Percentiles rank a stretch among this genome's conserved stretches.
Conservation (phyloP, 2,329 filamentous ascomycete genomes). For the Trichoderma koningiopsis region DNA sequence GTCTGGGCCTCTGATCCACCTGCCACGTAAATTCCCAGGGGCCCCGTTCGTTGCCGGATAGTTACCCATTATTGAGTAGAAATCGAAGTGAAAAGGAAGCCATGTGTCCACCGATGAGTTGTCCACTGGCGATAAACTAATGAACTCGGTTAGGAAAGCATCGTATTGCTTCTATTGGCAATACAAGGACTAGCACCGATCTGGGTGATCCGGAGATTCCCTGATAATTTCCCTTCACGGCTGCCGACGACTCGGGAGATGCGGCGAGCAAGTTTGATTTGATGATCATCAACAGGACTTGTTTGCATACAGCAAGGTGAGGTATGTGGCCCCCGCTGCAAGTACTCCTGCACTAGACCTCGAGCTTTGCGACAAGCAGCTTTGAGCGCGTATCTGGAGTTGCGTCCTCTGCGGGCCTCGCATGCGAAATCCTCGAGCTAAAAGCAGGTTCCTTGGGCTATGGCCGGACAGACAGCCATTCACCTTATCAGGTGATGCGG, state of each 20-base stretch:
- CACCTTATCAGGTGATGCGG: conserved; percentile 14
- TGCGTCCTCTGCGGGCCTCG: not conserved
- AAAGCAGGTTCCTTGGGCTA: not conserved
- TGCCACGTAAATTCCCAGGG: conserved; percentile 22
- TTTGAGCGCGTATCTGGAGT: not conserved
- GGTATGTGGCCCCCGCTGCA: not conserved
- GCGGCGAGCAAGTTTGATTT: not conserved
- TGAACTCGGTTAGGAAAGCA: not conserved
- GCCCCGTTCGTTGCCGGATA: not conserved
- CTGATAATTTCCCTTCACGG: not conserved
- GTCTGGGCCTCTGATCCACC: conserved; percentile 17
- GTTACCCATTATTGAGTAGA: not conserved
- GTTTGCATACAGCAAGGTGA: not conserved
- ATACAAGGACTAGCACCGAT: not conserved
- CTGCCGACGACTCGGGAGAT: not conserved
- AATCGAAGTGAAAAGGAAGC: not conserved
- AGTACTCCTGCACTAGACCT: not conserved
- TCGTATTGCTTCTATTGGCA: not conserved
- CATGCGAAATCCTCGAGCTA: not conserved
- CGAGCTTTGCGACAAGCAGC: not conserved
- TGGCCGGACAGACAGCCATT: not conserved
- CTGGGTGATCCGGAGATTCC: conserved; percentile 15
- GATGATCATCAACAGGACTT: not conserved
- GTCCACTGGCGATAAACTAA: not conserved
- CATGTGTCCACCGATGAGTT: conserved; percentile 18